Evolutionary conservation across 2,329 filamentous ascomycete genomes (phyloP).

Genomic region (Microsporum ferrugineum): DNA sequence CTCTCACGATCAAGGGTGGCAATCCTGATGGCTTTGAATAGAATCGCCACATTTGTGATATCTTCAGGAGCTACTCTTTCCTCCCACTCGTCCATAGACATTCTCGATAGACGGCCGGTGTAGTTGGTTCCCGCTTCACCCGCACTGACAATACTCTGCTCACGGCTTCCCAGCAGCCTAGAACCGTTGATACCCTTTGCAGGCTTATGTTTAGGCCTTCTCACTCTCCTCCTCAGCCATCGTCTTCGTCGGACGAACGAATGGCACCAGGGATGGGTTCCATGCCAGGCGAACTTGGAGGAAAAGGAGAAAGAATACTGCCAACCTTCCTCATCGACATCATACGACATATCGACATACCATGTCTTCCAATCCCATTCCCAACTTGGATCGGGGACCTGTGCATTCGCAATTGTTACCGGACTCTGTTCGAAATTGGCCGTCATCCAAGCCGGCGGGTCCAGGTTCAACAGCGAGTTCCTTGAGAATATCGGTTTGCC

Average conservation of each 20-base stretch:
- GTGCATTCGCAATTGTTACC: slow-evolving; percentile 69
- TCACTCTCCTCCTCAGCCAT: slow-evolving; percentile 69
- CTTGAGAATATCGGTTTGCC: slow-evolving; percentile 82
- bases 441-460: slow-evolving; percentile 81
- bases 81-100: slow-evolving; percentile 31
- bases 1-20: slow-evolving; percentile 84
- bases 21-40: slow-evolving; percentile 57
- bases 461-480: slow-evolving; percentile 71
- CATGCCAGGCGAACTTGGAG: slow-evolving; percentile 70
- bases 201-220: slow-evolving; percentile 24
- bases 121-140: slow-evolving; percentile 18
- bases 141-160: slow-evolving; percentile 27
- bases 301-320: slow-evolving; percentile 86
- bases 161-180: slow-evolving; percentile 41
- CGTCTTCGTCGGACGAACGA: slow-evolving; percentile 83
- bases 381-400: slow-evolving; percentile 91
- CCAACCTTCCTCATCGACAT: slow-evolving; percentile 85
- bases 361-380: slow-evolving; percentile 68
- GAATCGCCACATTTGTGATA: slow-evolving; percentile 52
- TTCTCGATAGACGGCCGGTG: slow-evolving; percentile 6
- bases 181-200: background rate
- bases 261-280: slow-evolving; percentile 78
- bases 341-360: slow-evolving; percentile 68
- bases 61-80: slow-evolving; percentile 40
- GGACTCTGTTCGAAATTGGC: slow-evolving; percentile 44